Base-by-base conservation (phyloP, 768 basidiomycete genomes). In the Tulasnella sp. region DNA sequence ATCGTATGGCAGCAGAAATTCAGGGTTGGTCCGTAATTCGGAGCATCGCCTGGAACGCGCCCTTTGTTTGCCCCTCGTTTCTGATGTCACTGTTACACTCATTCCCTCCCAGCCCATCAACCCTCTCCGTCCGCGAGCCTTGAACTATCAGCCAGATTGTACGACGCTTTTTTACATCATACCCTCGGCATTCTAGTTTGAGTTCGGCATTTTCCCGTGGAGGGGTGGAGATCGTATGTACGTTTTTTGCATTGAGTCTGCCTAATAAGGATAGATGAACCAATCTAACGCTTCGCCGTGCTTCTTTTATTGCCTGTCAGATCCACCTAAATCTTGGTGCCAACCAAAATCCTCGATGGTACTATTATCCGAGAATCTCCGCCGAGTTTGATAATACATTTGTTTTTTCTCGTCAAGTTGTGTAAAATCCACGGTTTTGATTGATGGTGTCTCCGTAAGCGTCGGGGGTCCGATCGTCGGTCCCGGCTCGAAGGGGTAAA, bases 31-130 rank as follows among this genome's bases (percentile, higher is more conserved):
- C 29, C 32, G 61, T 67, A 67, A 67, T 67, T 67, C 61, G 61
- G 61, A 67, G 61, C 61, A n/a, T 51, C 51, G 26, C 61, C 61
- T 67, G 61, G 61, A 35, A 67, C 61, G 61, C 26, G 61, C 61
- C 61, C 61, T 67, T 67, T 67, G 61, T 67, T 67, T 67, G 61
- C 32, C 61, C 61, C 61, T 67, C 61, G 61, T 67, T 67, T 67
- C 61, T 67, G 61, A 67, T 67, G 61, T 67, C 61, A 67, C 61
- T 67, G 61, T 23, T 35, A 15, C 61, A 35, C 32, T 67, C 32
- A 57, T 57, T 35, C 61, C 61, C 61, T 26, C 29, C 29, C 32
- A 5, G 26, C 61, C 26, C 61, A 67, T 6, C 35, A 26, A 67
- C 10, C 51, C 51, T 51, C 4, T 5, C 23, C 61, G 9, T 10